Conservation (phyloP, 1,284 basidiomycete species). For the Ceratorhiza oryzae-sativae region DNA sequence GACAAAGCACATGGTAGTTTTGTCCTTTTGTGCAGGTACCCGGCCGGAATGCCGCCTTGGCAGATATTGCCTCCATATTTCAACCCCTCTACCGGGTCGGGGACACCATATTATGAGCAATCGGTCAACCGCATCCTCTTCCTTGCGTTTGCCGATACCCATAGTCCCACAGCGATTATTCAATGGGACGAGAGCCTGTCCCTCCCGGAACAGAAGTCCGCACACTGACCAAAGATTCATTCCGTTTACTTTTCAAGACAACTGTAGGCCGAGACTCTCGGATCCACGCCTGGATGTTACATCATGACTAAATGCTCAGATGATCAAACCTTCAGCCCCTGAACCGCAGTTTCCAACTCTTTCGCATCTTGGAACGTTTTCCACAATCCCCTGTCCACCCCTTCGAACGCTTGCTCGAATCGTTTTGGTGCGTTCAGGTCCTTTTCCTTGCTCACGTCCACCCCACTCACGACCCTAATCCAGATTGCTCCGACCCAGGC, state of each 20-base stretch:
- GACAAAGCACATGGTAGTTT: no score
- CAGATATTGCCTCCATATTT: not conserved
- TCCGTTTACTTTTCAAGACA: not conserved
- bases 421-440: conserved; percentile 19
- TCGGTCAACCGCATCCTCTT: not conserved
- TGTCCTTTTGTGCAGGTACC: not conserved
- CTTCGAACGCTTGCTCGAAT: conserved; percentile 38
- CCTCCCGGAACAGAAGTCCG: no score
- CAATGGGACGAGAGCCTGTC: no score
- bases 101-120: not conserved
- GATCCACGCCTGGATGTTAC: not conserved
- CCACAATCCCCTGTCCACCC: conserved; percentile 4
- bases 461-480: conserved; percentile 21
- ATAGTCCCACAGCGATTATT: no score
- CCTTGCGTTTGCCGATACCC: not conserved
- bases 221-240: not conserved
- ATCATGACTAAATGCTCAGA: conserved; percentile 1
- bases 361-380: conserved; percentile 35
- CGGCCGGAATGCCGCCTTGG: not conserved
- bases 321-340: conserved; percentile 2
- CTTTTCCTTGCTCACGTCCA: conserved; percentile 27
- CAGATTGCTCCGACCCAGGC: conserved; percentile 21
- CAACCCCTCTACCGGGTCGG: not conserved
- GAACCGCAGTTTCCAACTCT: conserved; percentile 10
- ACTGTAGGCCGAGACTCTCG: not conserved